A percentile compares a stretch with the other conserved stretches of the same genome.
Evolutionary conservation across 2,329 filamentous ascomycete genomes (phyloP).

Genomic region (Tricladium varicosporioides): DNA sequence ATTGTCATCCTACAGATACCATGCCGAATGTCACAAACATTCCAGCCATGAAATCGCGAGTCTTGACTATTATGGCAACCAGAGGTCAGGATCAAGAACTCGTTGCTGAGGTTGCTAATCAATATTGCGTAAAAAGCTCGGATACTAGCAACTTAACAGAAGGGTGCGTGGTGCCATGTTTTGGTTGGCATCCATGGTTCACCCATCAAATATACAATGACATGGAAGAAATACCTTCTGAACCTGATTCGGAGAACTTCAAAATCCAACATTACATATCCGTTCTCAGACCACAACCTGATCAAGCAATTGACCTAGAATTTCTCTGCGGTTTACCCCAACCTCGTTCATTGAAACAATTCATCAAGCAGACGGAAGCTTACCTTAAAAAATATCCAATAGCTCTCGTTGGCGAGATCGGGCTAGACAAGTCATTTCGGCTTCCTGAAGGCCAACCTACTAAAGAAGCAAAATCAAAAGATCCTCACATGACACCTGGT

Average conservation of each 20-base stretch:
- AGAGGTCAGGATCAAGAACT: constrained; percentile 72
- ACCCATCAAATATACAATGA: constrained; percentile 73
- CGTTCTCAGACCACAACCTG: constrained; percentile 59
- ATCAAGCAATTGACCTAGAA: constrained; percentile 33
- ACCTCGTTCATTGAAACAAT: constrained; percentile 57
- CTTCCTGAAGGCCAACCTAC: constrained; percentile 61
- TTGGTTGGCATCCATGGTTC: constrained; percentile 89
- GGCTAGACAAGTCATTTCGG: constrained; percentile 74
- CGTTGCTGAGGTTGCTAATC: constrained; percentile 58
- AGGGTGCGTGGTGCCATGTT: constrained; percentile 63
- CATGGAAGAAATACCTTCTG: constrained; percentile 26
- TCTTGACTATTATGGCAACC: constrained; percentile 75
- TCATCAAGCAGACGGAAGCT: constrained; percentile 53
- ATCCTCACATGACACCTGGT: constrained; percentile 60
- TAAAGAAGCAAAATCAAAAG: constrained; percentile 38
- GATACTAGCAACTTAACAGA: constrained; percentile 28
- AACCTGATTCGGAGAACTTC: constrained; percentile 24
- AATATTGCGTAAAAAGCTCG: constrained; percentile 45
- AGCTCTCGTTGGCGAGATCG: constrained; percentile 74
- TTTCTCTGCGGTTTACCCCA: constrained; percentile 53
- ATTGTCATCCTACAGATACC: constrained; percentile 82
- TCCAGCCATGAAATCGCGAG: constrained; percentile 61
- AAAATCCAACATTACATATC: constrained; percentile 62
- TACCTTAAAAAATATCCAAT: constrained; percentile 56
- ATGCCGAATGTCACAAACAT: constrained; percentile 60